Evolutionary conservation across 768 basidiomycete species (phyloP).

Genomic region (Cyathus striatus): DNA sequence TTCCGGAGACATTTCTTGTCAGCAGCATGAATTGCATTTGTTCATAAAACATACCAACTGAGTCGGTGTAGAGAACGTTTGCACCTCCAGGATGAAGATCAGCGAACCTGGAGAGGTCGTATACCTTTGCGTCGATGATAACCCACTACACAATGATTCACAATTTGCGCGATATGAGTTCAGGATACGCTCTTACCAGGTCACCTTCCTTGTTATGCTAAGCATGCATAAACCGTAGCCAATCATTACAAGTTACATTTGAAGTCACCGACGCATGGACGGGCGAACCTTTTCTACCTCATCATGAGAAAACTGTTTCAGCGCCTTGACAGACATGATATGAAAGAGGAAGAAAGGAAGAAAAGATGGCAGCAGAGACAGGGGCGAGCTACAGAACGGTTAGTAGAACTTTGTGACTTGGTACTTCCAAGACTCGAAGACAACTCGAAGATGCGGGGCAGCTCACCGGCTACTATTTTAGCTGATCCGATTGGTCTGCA

Average conservation of each 20-base stretch:
- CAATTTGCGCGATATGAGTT: not conserved
- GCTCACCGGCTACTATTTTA: too few species aligned
- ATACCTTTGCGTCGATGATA: constrained; percentile 76
- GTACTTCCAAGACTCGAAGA: too few species aligned
- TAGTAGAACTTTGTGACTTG: too few species aligned
- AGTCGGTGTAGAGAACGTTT: constrained; percentile 62
- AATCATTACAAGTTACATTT: not conserved
- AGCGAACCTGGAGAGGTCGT: constrained; percentile 76
- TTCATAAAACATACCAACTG: constrained; percentile 55
- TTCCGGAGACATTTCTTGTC: too few species aligned
- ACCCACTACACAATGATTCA: constrained; percentile 54
- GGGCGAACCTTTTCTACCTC: constrained; percentile 63
- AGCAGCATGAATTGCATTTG: not conserved
- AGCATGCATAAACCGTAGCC: constrained; percentile 1
- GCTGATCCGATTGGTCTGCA: too few species aligned
- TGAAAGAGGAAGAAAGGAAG: not conserved
- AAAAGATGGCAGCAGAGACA: too few species aligned
- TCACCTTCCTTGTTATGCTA: constrained; percentile 89
- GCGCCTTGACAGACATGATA: constrained; percentile 15
- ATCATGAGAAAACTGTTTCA: constrained; percentile 41
- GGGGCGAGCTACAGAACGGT: too few species aligned
- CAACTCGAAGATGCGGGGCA: too few species aligned
- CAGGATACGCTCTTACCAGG: constrained; percentile 43
- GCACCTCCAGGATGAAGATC: constrained; percentile 82
- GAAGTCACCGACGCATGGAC: too few species aligned